Conservation (phyloP, 176 grass and related monocot genomes). For the Eleusine coracana region DNA sequence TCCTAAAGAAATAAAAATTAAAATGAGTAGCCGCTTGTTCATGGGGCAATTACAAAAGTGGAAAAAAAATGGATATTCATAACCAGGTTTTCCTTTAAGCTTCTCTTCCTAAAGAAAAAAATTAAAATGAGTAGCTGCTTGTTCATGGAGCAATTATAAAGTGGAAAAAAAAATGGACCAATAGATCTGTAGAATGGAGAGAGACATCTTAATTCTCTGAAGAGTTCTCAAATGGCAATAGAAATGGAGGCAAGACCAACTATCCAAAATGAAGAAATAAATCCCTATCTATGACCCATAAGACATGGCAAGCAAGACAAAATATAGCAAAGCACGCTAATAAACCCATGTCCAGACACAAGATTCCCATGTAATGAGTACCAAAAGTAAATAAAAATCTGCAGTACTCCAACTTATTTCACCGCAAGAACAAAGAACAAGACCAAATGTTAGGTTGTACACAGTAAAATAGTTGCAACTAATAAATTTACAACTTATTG, state of each 20-base stretch:
- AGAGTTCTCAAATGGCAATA: neutral
- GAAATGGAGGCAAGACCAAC: neutral
- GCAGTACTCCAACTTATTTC: neutral
- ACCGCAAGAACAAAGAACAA: neutral
- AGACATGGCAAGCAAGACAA: neutral
- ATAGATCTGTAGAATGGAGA: neutral
- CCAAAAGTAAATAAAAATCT: neutral
- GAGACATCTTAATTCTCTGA: neutral
- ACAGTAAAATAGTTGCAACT: neutral
- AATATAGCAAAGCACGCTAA: neutral
- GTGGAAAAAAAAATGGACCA: constrained; percentile 1
- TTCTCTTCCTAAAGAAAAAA: constrained; percentile 63
- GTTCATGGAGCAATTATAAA: neutral
- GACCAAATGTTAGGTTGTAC: constrained; percentile 17
- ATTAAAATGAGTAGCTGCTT: neutral
- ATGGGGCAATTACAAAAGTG: neutral
- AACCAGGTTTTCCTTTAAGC: constrained; percentile 56
- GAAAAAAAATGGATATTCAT: neutral
- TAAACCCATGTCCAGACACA: neutral
- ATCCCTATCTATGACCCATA: neutral
- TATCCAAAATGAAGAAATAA: neutral
- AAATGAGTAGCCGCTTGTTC: neutral
- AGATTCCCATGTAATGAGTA: neutral
- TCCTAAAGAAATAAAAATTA: constrained; percentile 43
- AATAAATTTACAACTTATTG: neutral